phyloP scores from a whole-genome alignment of 805 yeast species.

The Candida hispaniensis region DNA sequence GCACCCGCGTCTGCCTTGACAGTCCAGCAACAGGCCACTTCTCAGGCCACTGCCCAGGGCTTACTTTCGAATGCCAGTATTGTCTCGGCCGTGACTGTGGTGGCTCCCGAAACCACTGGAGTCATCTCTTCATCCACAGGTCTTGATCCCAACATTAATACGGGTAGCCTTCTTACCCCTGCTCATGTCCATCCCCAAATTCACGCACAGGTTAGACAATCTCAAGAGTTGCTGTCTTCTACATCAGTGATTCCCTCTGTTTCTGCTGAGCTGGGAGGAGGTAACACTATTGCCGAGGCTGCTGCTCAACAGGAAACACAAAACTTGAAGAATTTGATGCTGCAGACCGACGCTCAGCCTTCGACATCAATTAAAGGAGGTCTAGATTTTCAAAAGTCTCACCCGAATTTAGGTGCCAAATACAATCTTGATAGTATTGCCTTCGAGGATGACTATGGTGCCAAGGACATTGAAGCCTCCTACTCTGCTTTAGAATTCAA shows the following conservation, averaged over 20 bases:
- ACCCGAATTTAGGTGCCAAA: conserved; percentile 15
- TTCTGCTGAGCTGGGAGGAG: conserved; percentile 5
- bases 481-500: conserved; percentile 23
- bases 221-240: conserved; percentile 8
- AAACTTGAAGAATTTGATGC: conserved; percentile 4
- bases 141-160: background rate
- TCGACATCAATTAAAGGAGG: conserved; percentile 24
- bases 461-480: conserved; percentile 22
- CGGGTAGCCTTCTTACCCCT: conserved; percentile 1
- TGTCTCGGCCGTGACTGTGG: no score
- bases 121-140: background rate
- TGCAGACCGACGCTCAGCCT: conserved; percentile 21
- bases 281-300: conserved; percentile 6
- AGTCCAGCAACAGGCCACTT: conserved; percentile 4
- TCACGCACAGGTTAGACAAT: conserved; percentile 13
- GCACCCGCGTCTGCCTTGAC: conserved; percentile 1
- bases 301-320: conserved; percentile 8
- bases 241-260: conserved; percentile 4
- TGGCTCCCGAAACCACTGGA: background rate
- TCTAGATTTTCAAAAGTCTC: conserved; percentile 22
- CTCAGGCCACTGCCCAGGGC: conserved; percentile 6
- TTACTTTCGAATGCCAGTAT: no score
- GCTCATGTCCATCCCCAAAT: conserved; percentile 15
- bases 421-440: conserved; percentile 17
- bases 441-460: conserved; percentile 12